A percentile compares a stretch with the other conserved stretches of the same genome.
Conservation (phyloP, 164 flowering plant species). For the Nymphaea colorata region DNA sequence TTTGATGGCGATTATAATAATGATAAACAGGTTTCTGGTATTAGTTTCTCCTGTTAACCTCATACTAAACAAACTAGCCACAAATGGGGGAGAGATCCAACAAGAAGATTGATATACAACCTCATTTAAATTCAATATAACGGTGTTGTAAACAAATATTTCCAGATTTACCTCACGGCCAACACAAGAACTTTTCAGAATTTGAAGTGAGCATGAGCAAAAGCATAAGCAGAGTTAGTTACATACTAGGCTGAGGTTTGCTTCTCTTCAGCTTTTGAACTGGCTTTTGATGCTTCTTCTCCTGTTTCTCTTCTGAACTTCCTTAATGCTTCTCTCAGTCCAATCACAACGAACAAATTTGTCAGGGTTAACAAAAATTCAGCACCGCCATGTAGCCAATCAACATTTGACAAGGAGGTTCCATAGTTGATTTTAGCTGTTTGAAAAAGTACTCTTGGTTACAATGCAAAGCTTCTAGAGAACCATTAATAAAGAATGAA, state of each 20-base stretch:
- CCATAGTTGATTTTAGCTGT: slow-evolving; percentile 95
- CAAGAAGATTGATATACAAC: too few species aligned
- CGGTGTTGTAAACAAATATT: too few species aligned
- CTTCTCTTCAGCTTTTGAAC: slow-evolving; percentile 27
- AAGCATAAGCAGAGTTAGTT: too few species aligned
- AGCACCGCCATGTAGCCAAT: slow-evolving; percentile 94
- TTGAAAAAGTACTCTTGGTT: not conserved
- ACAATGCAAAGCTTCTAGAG: not conserved
- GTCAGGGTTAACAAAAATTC: slow-evolving; percentile 85
- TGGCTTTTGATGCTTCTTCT: slow-evolving; percentile 9
- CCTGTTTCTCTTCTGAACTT: slow-evolving; percentile 20
- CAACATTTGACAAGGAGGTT: slow-evolving; percentile 89
- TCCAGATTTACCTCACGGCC: too few species aligned
- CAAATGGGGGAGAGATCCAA: too few species aligned
- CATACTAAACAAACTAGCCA: too few species aligned
- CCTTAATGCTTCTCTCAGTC: slow-evolving; percentile 61
- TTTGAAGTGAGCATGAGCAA: too few species aligned
- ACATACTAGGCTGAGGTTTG: slow-evolving; percentile 1
- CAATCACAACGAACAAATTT: slow-evolving; percentile 79
- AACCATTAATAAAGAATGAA: not conserved
- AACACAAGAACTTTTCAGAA: too few species aligned
- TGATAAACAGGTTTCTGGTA: too few species aligned
- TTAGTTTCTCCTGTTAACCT: too few species aligned
- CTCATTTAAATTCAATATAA: too few species aligned
- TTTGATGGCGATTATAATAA: too few species aligned